Evolutionary conservation across 306 rosid species (phyloP).

Genomic region (Medicago ruthenica): DNA sequence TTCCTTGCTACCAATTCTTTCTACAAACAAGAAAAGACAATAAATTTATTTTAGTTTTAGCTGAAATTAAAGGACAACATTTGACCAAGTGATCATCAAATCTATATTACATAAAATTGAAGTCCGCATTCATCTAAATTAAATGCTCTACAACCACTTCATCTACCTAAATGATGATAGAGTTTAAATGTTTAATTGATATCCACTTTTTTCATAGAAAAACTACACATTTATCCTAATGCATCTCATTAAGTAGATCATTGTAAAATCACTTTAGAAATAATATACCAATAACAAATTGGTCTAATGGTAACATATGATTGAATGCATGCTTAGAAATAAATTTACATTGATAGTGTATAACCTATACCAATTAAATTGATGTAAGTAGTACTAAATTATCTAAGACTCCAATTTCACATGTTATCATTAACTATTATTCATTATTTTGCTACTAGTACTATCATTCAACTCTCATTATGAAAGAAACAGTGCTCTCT

Average conservation of each 20-base stretch:
- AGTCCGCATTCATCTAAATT: not conserved
- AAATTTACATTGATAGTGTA: not conserved
- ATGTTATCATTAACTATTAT: conserved; percentile 24
- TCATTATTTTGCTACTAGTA: not conserved
- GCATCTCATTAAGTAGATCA: not conserved
- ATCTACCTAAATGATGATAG: conserved; percentile 1
- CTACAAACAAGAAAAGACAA: not conserved
- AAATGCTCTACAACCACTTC: not conserved
- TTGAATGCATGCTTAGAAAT: not conserved
- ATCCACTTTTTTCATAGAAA: not conserved
- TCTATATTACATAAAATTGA: conserved; percentile 5
- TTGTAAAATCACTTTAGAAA: not conserved
- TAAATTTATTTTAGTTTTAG: not conserved
- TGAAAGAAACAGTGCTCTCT: not conserved
- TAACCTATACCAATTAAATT: not conserved
- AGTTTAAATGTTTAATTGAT: not conserved
- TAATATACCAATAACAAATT: not conserved
- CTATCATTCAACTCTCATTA: conserved; percentile 12
- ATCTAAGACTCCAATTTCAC: conserved; percentile 20
- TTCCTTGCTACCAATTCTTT: not conserved
- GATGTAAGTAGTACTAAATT: not conserved
- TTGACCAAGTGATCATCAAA: not conserved
- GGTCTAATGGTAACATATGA: not conserved
- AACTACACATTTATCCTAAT: not conserved
- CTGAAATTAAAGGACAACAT: conserved; percentile 7